Percentiles rank a stretch among this genome's conserved stretches.
Conservation (phyloP, 1,284 basidiomycete genomes). For the Moniliophthora roreri region DNA sequence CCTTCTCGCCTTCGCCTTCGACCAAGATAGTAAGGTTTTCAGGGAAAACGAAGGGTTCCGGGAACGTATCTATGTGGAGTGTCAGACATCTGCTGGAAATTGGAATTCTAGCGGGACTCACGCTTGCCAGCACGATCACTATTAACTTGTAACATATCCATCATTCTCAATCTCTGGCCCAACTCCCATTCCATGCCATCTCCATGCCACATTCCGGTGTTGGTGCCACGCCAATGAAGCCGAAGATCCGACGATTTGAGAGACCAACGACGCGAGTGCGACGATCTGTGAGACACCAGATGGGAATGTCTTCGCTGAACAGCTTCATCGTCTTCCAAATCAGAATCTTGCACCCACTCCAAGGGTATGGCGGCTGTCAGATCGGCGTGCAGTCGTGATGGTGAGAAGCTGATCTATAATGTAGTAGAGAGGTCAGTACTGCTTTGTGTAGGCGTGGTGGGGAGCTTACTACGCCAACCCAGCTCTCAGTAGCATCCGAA, state of each 20-base stretch:
- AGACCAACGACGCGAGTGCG: not conserved
- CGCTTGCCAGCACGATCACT: too few relatives aligned
- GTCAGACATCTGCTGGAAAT: too few relatives aligned
- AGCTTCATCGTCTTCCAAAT: conserved; percentile 41
- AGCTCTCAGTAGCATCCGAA: not conserved
- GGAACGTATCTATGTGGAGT: too few relatives aligned
- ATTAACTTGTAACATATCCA: conserved; percentile 28
- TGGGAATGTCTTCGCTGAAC: too few relatives aligned
- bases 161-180: conserved; percentile 33
- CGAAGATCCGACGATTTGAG: conserved; percentile 39
- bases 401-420: conserved; percentile 56
- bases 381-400: conserved; percentile 56
- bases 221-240: conserved; percentile 65
- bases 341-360: conserved; percentile 42
- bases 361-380: conserved; percentile 49
- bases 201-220: conserved; percentile 57
- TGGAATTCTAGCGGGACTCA: too few relatives aligned
- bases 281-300: not conserved
- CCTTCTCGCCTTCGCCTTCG: not conserved
- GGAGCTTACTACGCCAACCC: not conserved
- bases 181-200: conserved; percentile 36
- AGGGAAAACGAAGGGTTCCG: too few relatives aligned
- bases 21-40: too few relatives aligned
- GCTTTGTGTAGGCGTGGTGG: not conserved
- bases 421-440: conserved; percentile 28